phyloP scores from a whole-genome alignment of 192 early-diverging fungal species.

The Backusella liffmaniae region DNA sequence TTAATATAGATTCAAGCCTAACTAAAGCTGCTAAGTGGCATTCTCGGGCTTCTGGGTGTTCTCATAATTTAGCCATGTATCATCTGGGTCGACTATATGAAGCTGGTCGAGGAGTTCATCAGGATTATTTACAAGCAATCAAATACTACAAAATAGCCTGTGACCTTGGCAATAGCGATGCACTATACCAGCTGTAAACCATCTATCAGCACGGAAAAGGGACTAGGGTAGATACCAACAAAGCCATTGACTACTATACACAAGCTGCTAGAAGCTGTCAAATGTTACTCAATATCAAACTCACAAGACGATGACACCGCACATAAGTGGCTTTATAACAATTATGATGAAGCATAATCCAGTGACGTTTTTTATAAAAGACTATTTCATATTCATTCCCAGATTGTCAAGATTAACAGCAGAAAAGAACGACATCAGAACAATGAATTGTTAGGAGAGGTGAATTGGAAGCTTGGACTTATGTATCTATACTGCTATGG shows the following conservation, averaged over 20 bases:
- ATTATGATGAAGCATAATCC: not conserved
- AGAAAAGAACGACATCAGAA: too few relatives aligned
- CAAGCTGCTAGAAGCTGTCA: not conserved
- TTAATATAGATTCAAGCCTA: not conserved
- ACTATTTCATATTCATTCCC: not conserved
- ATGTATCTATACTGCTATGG: too few relatives aligned
- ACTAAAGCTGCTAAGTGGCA: not conserved
- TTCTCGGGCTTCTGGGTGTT: rapidly evolving
- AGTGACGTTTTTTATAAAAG: not conserved
- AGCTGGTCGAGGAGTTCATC: not conserved
- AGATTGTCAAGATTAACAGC: too few relatives aligned
- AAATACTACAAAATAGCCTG: not conserved
- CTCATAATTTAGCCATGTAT: not conserved
- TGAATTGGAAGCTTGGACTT: too few relatives aligned
- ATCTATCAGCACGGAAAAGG: not conserved
- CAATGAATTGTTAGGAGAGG: too few relatives aligned
- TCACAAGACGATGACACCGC: not conserved
- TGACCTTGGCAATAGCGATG: not conserved
- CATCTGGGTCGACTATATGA: not conserved
- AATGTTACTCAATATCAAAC: not conserved
- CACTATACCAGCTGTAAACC: not conserved
- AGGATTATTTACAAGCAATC: not conserved
- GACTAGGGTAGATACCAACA: not conserved
- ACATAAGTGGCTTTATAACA: not conserved
- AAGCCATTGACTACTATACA: not conserved